These are phyloP conservation scores for Naganishia liquefaciens DNA, from an alignment of 1,284 basidiomycete species.

Conservation along the genomic window DNA sequence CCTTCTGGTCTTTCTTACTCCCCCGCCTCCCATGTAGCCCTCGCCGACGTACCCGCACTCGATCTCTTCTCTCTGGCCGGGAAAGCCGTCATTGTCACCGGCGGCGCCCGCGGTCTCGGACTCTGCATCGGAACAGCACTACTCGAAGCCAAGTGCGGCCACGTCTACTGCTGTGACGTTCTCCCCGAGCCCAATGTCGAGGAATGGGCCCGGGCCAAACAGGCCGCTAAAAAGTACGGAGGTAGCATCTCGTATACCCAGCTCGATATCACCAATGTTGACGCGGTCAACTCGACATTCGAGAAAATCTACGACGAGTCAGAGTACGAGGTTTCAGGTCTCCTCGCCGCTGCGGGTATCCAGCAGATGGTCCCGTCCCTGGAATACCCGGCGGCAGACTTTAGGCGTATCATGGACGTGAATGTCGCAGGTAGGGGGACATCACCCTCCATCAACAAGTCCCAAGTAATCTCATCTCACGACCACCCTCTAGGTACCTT, in stretches of 20 bases:
- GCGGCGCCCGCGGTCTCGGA: slow-evolving; percentile 76
- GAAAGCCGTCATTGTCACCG: slow-evolving; percentile 72
- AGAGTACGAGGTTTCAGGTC: slow-evolving; percentile 79
- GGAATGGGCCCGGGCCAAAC: slow-evolving; percentile 69
- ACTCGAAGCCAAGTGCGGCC: slow-evolving; percentile 69
- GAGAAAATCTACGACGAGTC: slow-evolving; percentile 71
- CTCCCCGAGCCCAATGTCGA: slow-evolving; percentile 62
- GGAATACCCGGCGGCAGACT: slow-evolving; percentile 68
- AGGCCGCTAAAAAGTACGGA: slow-evolving; percentile 54
- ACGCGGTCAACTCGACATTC: slow-evolving; percentile 73
- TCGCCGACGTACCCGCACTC: slow-evolving; percentile 23
- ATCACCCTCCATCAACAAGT: neutral
- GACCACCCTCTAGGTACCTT: slow-evolving; percentile 63
- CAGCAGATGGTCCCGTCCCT: slow-evolving; percentile 64
- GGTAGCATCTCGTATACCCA: slow-evolving; percentile 55
- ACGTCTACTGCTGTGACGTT: slow-evolving; percentile 79
- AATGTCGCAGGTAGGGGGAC: slow-evolving; percentile 59
- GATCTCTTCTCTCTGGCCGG: slow-evolving; percentile 64
- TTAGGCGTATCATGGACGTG: slow-evolving; percentile 69
- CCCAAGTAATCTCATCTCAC: no score
- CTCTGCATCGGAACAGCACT: slow-evolving; percentile 77
- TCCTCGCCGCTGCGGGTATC: slow-evolving; percentile 80
- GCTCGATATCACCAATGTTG: slow-evolving; percentile 78
- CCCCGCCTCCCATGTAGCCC: neutral
- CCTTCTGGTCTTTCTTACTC: no score